These are phyloP conservation scores for Sclerotinia trifoliorum DNA, from an alignment of 2,329 filamentous ascomycete species.

Conservation along the genomic window DNA sequence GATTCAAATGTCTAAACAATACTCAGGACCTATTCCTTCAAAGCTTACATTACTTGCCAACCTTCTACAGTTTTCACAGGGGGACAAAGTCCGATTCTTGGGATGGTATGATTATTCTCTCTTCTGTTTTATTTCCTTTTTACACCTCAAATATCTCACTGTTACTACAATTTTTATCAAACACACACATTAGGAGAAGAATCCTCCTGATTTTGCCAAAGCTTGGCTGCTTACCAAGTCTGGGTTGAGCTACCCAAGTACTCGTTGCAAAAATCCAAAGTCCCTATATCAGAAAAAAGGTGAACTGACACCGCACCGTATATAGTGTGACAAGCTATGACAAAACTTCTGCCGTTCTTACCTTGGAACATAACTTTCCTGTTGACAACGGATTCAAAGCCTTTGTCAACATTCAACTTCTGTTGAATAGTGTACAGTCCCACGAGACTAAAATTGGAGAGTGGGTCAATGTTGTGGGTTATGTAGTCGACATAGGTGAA, in stretches of 20 bases:
- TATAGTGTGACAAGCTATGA: constrained; percentile 59
- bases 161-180: background rate
- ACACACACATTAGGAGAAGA: background rate
- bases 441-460: constrained; percentile 69
- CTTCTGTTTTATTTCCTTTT: background rate
- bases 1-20: constrained; percentile 26
- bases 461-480: constrained; percentile 89
- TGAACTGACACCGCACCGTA: constrained; percentile 18
- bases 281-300: background rate
- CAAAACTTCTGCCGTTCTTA: constrained; percentile 56
- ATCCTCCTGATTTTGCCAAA: too few species aligned
- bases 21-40: constrained; percentile 37
- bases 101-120: constrained; percentile 67
- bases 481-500: constrained; percentile 49
- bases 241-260: background rate
- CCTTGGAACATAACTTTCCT: constrained; percentile 67
- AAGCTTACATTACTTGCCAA: constrained; percentile 36
- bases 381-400: constrained; percentile 48
- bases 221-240: background rate
- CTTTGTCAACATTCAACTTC: constrained; percentile 67
- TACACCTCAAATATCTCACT: too few species aligned
- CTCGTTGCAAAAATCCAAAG: background rate
- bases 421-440: constrained; percentile 63
- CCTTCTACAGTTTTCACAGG: constrained; percentile 30
- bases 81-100: constrained; percentile 83